phyloP scores from a whole-genome alignment of 2,329 filamentous ascomycete species.

The Mariannaea sp. region DNA sequence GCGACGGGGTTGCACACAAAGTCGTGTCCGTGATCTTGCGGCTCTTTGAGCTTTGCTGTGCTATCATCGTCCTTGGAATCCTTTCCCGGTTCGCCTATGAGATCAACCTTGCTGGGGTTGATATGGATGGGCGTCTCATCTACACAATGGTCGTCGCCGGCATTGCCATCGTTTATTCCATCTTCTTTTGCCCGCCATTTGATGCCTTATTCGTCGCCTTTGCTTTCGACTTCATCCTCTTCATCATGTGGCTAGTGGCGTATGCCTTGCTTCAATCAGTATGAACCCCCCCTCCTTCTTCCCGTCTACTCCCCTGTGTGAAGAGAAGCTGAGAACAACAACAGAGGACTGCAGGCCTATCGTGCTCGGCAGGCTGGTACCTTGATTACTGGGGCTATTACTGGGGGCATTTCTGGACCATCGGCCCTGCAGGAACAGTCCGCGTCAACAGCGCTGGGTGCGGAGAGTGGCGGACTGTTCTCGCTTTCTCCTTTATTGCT shows the following conservation, averaged over 20 bases:
- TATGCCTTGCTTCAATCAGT: constrained; percentile 35
- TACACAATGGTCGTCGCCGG: constrained; percentile 36
- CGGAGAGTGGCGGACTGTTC: constrained; percentile 2
- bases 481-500: constrained; percentile 1
- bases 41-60: constrained; percentile 23
- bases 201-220: constrained; percentile 30
- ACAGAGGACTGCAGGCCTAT: constrained; percentile 16
- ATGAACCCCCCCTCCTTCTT: background rate
- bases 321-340: background rate
- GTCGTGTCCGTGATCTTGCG: constrained; percentile 29
- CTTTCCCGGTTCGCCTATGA: constrained; percentile 30
- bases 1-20: constrained; percentile 21
- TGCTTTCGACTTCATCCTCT: constrained; percentile 36
- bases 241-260: constrained; percentile 38
- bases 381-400: constrained; percentile 37
- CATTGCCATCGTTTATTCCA: constrained; percentile 36
- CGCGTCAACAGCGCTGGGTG: background rate
- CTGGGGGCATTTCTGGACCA: constrained; percentile 30
- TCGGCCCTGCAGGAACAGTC: constrained; percentile 14
- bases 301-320: background rate
- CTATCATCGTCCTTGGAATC: constrained; percentile 34
- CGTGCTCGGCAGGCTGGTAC: constrained; percentile 31
- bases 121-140: constrained; percentile 27
- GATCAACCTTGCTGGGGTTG: constrained; percentile 13
- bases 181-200: constrained; percentile 31